A percentile compares a stretch with the other conserved stretches of the same genome.
These are phyloP conservation scores for Phytophthora palmivora DNA, from an alignment of 352 stramenopile genomes.

Conservation along the genomic window DNA sequence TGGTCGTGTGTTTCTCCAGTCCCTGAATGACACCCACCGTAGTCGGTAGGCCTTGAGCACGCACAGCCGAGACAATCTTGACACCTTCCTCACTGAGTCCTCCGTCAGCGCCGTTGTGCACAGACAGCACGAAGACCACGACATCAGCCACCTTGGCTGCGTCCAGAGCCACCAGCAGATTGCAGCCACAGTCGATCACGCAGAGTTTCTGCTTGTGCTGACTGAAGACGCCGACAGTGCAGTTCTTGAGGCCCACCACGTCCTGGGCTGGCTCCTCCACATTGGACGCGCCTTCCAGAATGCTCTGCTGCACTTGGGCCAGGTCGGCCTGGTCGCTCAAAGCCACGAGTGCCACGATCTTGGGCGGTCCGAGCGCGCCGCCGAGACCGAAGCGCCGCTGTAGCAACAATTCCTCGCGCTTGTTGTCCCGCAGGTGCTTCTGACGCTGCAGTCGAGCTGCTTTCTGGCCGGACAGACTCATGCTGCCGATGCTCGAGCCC, in stretches of 20 bases:
- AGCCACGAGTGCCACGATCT: slow-evolving; percentile 87
- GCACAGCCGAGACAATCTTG: slow-evolving; percentile 91
- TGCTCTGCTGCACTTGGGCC: slow-evolving; percentile 61
- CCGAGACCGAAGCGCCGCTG: slow-evolving; percentile 85
- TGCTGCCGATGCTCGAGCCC: slow-evolving; percentile 48
- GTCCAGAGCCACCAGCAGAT: slow-evolving; percentile 85
- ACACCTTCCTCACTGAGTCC: slow-evolving; percentile 89
- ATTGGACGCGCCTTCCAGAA: slow-evolving; percentile 66
- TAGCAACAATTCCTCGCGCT: slow-evolving; percentile 86
- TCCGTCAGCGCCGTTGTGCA: slow-evolving; percentile 81
- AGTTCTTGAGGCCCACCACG: slow-evolving; percentile 57
- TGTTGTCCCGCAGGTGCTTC: slow-evolving; percentile 86
- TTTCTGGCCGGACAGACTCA: slow-evolving; percentile 75
- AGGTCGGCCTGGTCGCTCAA: slow-evolving; percentile 76
- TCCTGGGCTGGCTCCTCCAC: slow-evolving; percentile 65
- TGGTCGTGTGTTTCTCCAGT: slow-evolving; percentile 73
- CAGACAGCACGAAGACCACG: slow-evolving; percentile 79
- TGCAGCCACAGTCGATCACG: slow-evolving; percentile 84
- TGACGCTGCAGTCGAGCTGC: slow-evolving; percentile 78
- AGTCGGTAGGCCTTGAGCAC: slow-evolving; percentile 92
- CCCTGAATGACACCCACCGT: slow-evolving; percentile 88
- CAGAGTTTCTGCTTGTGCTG: slow-evolving; percentile 92
- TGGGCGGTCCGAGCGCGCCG: slow-evolving; percentile 72
- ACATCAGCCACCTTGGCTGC: slow-evolving; percentile 88
- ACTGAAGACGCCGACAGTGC: slow-evolving; percentile 70